Evolutionary conservation across 768 basidiomycete genomes (phyloP), one percentile per base, ranked within the genome.

Genomic region (Leccinum arenicola): DNA sequence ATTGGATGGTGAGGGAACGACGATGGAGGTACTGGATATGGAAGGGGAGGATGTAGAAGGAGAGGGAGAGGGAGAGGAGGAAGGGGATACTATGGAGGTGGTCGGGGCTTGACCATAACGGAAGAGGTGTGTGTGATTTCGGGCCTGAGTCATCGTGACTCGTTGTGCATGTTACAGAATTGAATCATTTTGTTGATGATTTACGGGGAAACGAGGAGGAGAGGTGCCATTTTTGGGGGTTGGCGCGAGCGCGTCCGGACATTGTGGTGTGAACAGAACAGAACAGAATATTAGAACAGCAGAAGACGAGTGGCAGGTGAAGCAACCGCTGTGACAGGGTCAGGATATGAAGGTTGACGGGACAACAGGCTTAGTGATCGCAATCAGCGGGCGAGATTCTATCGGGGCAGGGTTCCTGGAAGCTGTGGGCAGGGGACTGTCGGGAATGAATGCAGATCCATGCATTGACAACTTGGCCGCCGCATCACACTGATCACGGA

Each of bases 11-110:
- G 77, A 78, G 55, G 90, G 89, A 63, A 79, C 76, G 62, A 76
- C 74, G 58, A 69, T 93, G 80, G 88, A 93, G 75, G 79, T 86
- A 49, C 76, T 91, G 66, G 91, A 93, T 78, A 77, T 93, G 75
- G 91, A 90, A 77, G 87, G 80, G 56, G 85, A 85, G 62, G 73
- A 72, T 49, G 69, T 69, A 70, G 82, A 80, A 69, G 78, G 65
- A 57, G 77, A 68, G 8, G 73, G 73, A 70, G 82, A 80, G 70
- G 78, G 65, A 57, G 77, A 68, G 8, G 73, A 74, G 47, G 76
- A 74, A 47, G 57, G 21, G 21, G 72, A 66, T 61, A 31, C 29
- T 31, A 64, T 69, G 67, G 71, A 68, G 59, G 61, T 57, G 55
- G 64, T 62, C 57, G 69, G 61, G 59, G 33, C 61, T 55, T 66